Conservation (phyloP, 2,329 filamentous ascomycete genomes). For the Calonectria pteridis region DNA sequence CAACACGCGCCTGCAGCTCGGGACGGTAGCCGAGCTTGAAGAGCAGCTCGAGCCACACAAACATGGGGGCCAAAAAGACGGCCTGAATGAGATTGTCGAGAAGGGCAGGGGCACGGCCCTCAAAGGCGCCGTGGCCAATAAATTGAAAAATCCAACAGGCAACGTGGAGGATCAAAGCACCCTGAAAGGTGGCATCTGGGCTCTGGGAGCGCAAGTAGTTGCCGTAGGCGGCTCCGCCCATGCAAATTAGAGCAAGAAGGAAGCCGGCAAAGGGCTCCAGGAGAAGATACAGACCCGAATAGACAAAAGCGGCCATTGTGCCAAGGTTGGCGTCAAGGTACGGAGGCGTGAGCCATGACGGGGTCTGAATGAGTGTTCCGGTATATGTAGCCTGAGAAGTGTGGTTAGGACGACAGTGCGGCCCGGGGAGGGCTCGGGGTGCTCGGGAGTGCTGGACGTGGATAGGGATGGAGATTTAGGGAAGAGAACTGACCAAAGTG, state of each 20-base stretch:
- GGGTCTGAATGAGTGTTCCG: slow-evolving; percentile 73
- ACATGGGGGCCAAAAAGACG: slow-evolving; percentile 92
- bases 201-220: slow-evolving; percentile 79
- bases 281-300: slow-evolving; percentile 86
- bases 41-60: slow-evolving; percentile 95
- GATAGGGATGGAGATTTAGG: slow-evolving; percentile 11
- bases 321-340: slow-evolving; percentile 76
- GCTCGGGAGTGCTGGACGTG: slow-evolving; percentile 8
- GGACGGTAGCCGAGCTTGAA: slow-evolving; percentile 92
- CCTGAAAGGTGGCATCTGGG: slow-evolving; percentile 62
- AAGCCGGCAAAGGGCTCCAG: slow-evolving; percentile 94
- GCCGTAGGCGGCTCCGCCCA: slow-evolving; percentile 79
- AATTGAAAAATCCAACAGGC: slow-evolving; percentile 91
- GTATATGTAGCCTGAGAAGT: slow-evolving; percentile 68
- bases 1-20: slow-evolving; percentile 85
- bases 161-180: slow-evolving; percentile 76
- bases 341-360: slow-evolving; percentile 75
- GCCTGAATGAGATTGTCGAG: slow-evolving; percentile 94
- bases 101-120: slow-evolving; percentile 88
- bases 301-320: slow-evolving; percentile 74
- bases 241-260: slow-evolving; percentile 79
- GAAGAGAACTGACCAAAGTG: slow-evolving; percentile 70
- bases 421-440: neutral
- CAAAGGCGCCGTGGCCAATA: slow-evolving; percentile 89
- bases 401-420: slow-evolving; percentile 20